A percentile compares a stretch with the other conserved stretches of the same genome.
Conservation (phyloP, 495 filamentous ascomycete species). For the Letharia lupina region DNA sequence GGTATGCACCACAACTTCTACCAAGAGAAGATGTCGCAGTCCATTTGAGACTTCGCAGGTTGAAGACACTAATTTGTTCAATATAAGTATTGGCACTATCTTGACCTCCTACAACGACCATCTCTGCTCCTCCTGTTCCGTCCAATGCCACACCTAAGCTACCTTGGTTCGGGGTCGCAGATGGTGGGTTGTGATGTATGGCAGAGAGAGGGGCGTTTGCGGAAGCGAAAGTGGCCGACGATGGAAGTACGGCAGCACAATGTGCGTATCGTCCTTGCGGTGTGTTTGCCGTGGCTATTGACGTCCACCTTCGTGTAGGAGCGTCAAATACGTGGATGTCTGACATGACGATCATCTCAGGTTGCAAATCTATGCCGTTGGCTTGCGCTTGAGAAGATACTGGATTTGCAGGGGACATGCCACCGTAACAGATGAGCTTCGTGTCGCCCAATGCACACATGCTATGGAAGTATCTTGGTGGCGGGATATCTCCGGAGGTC, state of each 20-base stretch:
- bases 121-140: constrained; percentile 86
- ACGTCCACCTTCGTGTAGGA: constrained; percentile 75
- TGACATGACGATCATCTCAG: constrained; percentile 93
- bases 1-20: constrained; percentile 89
- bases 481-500: constrained; percentile 71
- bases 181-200: constrained; percentile 79
- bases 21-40: constrained; percentile 75
- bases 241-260: constrained; percentile 87
- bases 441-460: constrained; percentile 88
- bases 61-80: constrained; percentile 96
- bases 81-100: constrained; percentile 98
- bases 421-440: constrained; percentile 94
- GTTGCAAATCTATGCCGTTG: constrained; percentile 53
- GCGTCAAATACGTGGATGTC: constrained; percentile 97
- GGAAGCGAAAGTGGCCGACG: constrained; percentile 76
- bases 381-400: constrained; percentile 36
- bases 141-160: constrained; percentile 79
- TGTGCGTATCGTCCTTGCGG: constrained; percentile 95
- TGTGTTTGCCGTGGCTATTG: constrained; percentile 66
- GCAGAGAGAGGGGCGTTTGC: constrained; percentile 74
- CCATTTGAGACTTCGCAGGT: constrained; percentile 93
- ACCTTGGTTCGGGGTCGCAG: constrained; percentile 71
- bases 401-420: constrained; percentile 71
- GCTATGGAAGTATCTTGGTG: constrained; percentile 92
- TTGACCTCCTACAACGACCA: constrained; percentile 95